phyloP scores from a whole-genome alignment of 768 basidiomycete species.

The Termitomyces sp. region DNA sequence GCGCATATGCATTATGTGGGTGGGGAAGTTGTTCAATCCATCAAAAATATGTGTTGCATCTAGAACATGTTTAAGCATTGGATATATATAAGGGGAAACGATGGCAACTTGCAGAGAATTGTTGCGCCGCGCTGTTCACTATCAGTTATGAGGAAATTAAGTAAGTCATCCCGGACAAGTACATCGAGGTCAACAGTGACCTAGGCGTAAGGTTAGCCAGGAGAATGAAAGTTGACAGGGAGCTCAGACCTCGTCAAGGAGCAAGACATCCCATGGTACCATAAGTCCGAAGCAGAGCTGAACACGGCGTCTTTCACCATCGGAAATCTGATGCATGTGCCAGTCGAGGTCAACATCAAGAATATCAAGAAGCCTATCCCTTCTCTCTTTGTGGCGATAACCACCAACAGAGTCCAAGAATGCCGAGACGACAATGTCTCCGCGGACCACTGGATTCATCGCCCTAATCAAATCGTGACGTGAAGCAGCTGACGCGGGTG shows the following conservation, averaged over 20 bases:
- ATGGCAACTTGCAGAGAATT: conserved; percentile 62
- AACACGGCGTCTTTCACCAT: conserved; percentile 88
- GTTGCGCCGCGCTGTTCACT: conserved; percentile 78
- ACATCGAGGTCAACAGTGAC: conserved; percentile 98
- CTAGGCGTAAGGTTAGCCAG: conserved; percentile 29
- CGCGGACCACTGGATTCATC: conserved; percentile 92
- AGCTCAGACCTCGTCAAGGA: conserved; percentile 80
- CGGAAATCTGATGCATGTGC: conserved; percentile 95
- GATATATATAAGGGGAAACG: not conserved
- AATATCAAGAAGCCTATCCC: conserved; percentile 83
- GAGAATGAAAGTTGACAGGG: conserved; percentile 2
- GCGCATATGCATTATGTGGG: conserved; percentile 88
- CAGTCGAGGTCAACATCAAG: conserved; percentile 94
- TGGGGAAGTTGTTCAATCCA: conserved; percentile 86
- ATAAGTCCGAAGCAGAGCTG: conserved; percentile 97
- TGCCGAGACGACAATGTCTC: conserved; percentile 86
- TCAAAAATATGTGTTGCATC: conserved; percentile 98
- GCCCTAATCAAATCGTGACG: conserved; percentile 50
- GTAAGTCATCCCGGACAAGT: conserved; percentile 86
- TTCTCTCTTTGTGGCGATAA: conserved; percentile 84
- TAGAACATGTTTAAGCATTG: conserved; percentile 20
- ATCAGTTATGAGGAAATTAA: conserved; percentile 81
- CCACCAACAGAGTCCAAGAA: conserved; percentile 99
- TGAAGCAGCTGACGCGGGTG: not conserved
- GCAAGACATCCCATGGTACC: conserved; percentile 87